phyloP scores from a whole-genome alignment of 192 early-diverging fungal species.

The Linnemannia schmuckeri region DNA sequence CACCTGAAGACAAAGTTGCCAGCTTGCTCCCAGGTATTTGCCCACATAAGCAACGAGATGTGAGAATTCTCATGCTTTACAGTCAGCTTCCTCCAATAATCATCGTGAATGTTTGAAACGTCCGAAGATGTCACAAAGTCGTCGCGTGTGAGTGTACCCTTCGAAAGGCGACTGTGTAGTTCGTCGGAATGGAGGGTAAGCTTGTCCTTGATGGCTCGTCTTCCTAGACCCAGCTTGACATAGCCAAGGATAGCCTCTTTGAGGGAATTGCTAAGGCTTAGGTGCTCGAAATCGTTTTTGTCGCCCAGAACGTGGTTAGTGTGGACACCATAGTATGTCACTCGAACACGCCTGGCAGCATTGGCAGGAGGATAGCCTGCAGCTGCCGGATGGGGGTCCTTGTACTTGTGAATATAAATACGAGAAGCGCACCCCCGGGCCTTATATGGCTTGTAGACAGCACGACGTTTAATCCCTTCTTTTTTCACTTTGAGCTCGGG shows the following conservation, averaged over 20 bases:
- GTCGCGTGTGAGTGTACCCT: conserved; percentile 2
- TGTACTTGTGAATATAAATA: background rate
- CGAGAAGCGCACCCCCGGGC: background rate
- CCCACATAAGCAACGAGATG: too few species aligned
- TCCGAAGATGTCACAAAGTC: background rate
- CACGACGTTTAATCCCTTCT: background rate
- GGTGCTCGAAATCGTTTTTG: background rate
- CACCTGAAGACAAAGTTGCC: too few species aligned
- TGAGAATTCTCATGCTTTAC: too few species aligned
- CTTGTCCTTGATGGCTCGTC: conserved; percentile 7
- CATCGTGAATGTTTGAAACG: background rate
- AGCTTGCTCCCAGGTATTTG: too few species aligned
- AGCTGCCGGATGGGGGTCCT: background rate
- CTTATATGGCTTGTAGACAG: background rate
- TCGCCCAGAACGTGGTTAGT: background rate
- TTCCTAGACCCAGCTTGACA: conserved; percentile 1
- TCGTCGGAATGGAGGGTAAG: conserved; percentile 1
- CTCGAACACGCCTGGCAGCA: background rate
- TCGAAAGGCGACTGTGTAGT: conserved; percentile 1
- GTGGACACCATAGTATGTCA: conserved; percentile 1
- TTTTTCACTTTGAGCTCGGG: conserved; percentile 3
- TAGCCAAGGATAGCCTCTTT: too few species aligned
- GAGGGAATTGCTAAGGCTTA: background rate
- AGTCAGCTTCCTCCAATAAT: too few species aligned
- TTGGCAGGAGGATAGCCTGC: background rate